Conservation (phyloP, 331 rosid genomes). For the Acacia pycnantha region DNA sequence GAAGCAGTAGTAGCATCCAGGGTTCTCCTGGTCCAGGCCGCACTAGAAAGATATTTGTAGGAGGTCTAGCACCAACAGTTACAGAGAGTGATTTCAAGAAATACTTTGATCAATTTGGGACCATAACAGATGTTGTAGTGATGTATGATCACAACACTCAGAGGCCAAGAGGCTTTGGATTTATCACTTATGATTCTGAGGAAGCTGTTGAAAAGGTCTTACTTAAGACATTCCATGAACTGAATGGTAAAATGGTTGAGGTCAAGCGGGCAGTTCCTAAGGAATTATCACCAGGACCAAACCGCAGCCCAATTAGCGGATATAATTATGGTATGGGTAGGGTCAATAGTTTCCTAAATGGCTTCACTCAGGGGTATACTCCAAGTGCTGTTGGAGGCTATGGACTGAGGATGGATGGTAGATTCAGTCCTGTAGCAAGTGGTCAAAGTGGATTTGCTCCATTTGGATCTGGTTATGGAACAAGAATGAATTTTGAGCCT, state of each 20-base stretch:
- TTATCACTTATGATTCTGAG: constrained; percentile 88
- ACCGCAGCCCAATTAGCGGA: constrained; percentile 72
- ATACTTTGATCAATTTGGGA: constrained; percentile 93
- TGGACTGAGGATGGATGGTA: constrained; percentile 70
- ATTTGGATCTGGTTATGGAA: constrained; percentile 77
- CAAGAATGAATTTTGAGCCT: constrained; percentile 72
- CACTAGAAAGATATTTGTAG: constrained; percentile 91
- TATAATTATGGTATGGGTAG: constrained; percentile 67
- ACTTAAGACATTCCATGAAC: constrained; percentile 77
- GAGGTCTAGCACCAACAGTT: constrained; percentile 89
- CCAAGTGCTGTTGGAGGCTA: constrained; percentile 70
- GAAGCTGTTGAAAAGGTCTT: constrained; percentile 87
- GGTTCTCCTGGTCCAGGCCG: constrained; percentile 91
- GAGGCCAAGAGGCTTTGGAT: constrained; percentile 96
- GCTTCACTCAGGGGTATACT: constrained; percentile 75
- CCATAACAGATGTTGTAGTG: constrained; percentile 90
- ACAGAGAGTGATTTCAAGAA: constrained; percentile 83
- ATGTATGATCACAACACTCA: constrained; percentile 97
- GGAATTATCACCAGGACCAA: constrained; percentile 80
- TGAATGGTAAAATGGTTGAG: constrained; percentile 90
- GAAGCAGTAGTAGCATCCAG: constrained; percentile 76
- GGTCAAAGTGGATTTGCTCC: constrained; percentile 74
- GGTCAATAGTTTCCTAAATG: constrained; percentile 72
- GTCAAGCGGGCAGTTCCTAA: constrained; percentile 95
- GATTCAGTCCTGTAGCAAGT: constrained; percentile 69